Percentiles rank a stretch among this genome's conserved stretches.
Evolutionary conservation across 2,329 filamentous ascomycete genomes (phyloP).

Genomic region (Arthrobotrys megalospora): DNA sequence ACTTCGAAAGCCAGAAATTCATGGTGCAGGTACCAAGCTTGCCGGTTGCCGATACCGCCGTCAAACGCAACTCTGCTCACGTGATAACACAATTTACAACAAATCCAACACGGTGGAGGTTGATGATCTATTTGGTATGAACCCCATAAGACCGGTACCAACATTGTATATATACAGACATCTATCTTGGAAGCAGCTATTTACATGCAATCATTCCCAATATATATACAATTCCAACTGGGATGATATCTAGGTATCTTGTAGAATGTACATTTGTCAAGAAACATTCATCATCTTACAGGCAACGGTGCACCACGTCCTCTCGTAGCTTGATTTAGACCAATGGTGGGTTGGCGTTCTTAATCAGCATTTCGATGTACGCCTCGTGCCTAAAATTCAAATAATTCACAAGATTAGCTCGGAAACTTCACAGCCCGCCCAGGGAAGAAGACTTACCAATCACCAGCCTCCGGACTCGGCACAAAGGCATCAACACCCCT

Average conservation of each 20-base stretch:
- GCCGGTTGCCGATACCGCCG: neutral
- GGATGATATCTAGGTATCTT: neutral
- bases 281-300: neutral
- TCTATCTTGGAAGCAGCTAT: neutral
- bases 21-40: no score
- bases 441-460: constrained; percentile 72
- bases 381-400: constrained; percentile 67
- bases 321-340: constrained; percentile 60
- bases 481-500: constrained; percentile 72
- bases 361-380: constrained; percentile 74
- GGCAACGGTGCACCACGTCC: neutral
- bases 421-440: neutral
- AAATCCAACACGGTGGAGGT: neutral
- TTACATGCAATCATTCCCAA: neutral
- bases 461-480: constrained; percentile 79
- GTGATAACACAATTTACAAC: neutral
- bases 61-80: neutral
- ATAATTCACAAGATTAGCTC: neutral
- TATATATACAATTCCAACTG: constrained; percentile 22
- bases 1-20: no score
- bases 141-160: no score
- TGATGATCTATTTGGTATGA: no score
- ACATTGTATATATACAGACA: neutral
- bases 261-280: neutral
- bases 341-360: constrained; percentile 73